Conservation (phyloP, 148 eudicot genomes). For the Chenopodium quinoa region DNA sequence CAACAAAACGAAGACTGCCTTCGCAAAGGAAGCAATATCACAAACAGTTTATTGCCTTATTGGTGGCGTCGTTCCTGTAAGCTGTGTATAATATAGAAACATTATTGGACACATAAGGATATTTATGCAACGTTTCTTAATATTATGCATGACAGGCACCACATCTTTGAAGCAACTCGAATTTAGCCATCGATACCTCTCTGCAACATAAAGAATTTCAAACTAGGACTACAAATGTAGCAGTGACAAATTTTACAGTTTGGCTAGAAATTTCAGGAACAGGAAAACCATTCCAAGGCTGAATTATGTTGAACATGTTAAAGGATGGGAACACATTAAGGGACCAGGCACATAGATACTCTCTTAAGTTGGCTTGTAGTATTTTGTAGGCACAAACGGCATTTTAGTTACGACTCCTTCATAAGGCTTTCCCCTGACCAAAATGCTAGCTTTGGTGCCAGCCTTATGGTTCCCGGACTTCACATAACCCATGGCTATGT, state of each 20-base stretch:
- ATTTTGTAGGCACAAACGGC: constrained; percentile 95
- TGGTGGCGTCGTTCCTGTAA: not conserved
- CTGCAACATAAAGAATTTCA: not conserved
- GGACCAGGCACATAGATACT: not conserved
- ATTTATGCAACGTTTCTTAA: not conserved
- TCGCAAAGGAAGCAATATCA: not conserved
- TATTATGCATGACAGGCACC: not conserved
- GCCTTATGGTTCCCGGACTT: constrained; percentile 83
- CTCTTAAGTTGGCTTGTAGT: constrained; percentile 68
- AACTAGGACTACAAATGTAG: constrained; percentile 11
- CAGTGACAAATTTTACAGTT: constrained; percentile 15
- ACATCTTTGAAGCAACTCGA: not conserved
- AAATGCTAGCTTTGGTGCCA: constrained; percentile 73
- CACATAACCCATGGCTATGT: constrained; percentile 97
- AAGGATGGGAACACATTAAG: constrained; percentile 16
- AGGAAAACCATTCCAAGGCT: not conserved
- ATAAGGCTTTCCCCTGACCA: constrained; percentile 74
- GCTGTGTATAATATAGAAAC: not conserved
- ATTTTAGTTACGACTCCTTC: constrained; percentile 83
- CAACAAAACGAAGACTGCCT: no score
- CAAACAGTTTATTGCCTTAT: not conserved
- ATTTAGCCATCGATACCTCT: not conserved
- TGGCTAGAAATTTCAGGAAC: constrained; percentile 23
- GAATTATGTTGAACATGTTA: constrained; percentile 20
- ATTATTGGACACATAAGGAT: not conserved